Conservation (phyloP, 2,329 filamentous ascomycete species). For the Fusarium nygamai region DNA sequence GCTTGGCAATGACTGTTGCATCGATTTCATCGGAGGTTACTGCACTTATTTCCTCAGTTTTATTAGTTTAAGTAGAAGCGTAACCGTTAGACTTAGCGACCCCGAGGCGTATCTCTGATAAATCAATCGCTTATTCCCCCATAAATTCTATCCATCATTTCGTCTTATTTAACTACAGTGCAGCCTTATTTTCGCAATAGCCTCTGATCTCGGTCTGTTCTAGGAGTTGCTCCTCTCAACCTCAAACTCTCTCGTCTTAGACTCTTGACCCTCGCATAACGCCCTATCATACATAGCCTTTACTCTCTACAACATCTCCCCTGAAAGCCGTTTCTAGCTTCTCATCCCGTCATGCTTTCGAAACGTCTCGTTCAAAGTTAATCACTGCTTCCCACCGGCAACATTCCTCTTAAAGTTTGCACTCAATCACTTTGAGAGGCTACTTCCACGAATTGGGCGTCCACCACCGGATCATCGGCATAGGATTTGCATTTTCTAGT, state of each 20-base stretch:
- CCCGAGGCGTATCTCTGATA: conserved; percentile 12
- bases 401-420: conserved; percentile 1
- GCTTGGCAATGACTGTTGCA: conserved; percentile 21
- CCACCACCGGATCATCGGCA: conserved; percentile 13
- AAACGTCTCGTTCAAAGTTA: conserved; percentile 28
- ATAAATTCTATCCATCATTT: neutral
- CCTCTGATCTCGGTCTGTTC: neutral
- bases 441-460: neutral
- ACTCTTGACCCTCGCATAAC: neutral
- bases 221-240: neutral
- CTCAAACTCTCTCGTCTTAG: neutral
- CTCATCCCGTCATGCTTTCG: neutral
- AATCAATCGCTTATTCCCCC: conserved; percentile 1
- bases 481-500: neutral
- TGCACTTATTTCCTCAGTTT: neutral
- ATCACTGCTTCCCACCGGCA: conserved; percentile 21
- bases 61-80: neutral
- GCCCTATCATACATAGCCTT: neutral
- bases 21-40: neutral
- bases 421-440: neutral
- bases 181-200: neutral
- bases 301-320: neutral
- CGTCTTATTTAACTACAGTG: neutral
- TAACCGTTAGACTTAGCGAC: neutral
- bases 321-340: conserved; percentile 2